Evolutionary conservation across 371 early-diverging fungal species (phyloP).

Genomic region (Mortierella sp.): DNA sequence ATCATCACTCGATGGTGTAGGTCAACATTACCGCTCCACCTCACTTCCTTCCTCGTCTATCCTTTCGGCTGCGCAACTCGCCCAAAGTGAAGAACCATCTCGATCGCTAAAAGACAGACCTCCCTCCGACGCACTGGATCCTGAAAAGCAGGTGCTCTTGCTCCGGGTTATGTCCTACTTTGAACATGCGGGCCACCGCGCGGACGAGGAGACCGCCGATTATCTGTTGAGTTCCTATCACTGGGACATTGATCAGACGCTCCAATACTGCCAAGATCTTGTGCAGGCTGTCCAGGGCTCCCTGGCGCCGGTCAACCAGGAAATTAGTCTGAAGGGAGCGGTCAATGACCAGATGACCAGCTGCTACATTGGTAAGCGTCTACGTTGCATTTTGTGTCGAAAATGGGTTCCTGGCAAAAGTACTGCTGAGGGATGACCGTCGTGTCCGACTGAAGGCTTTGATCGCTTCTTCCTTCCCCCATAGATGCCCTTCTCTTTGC

Average conservation of each 20-base stretch:
- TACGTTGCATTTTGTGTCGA: neutral
- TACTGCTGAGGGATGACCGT: no score
- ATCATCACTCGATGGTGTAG: slow-evolving; percentile 14
- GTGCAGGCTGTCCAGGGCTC: slow-evolving; percentile 59
- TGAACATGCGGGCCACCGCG: slow-evolving; percentile 51
- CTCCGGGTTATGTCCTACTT: slow-evolving; percentile 52
- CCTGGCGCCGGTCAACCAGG: slow-evolving; percentile 46
- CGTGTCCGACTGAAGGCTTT: no score
- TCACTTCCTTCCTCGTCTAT: slow-evolving; percentile 36
- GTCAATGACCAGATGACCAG: slow-evolving; percentile 68
- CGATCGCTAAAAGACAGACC: slow-evolving; percentile 13
- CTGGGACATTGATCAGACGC: slow-evolving; percentile 53
- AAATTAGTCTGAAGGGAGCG: slow-evolving; percentile 55
- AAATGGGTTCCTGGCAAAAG: neutral
- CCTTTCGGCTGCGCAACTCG: slow-evolving; percentile 13
- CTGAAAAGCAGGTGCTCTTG: slow-evolving; percentile 48
- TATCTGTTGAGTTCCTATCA: slow-evolving; percentile 46
- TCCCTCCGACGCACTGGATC: slow-evolving; percentile 21
- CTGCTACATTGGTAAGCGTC: slow-evolving; percentile 66
- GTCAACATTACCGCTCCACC: slow-evolving; percentile 18
- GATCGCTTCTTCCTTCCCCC: no score
- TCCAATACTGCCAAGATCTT: slow-evolving; percentile 54
- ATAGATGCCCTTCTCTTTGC: slow-evolving; percentile 65
- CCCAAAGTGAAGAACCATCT: neutral
- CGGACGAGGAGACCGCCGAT: slow-evolving; percentile 52